Percentiles rank a stretch among this genome's conserved stretches.
Conservation (phyloP, 1,284 basidiomycete genomes). For the Psilocybe mexicana region DNA sequence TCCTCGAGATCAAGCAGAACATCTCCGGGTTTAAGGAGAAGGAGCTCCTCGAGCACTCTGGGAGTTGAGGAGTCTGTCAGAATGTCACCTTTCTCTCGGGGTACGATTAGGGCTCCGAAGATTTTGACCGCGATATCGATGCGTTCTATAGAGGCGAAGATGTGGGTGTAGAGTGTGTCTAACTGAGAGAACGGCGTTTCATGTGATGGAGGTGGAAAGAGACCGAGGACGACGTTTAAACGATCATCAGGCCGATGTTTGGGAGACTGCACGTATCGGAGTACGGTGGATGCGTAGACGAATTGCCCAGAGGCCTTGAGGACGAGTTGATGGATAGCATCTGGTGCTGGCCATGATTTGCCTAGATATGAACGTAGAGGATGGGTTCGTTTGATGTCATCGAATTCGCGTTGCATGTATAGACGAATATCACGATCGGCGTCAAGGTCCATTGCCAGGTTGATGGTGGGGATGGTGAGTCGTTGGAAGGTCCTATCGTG, state of each 20-base stretch:
- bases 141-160: slow-evolving; percentile 23
- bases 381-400: slow-evolving; percentile 11
- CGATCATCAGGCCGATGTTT: slow-evolving; percentile 17
- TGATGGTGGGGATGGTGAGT: slow-evolving; percentile 6
- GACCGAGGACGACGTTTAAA: slow-evolving; percentile 14
- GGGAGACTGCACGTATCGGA: slow-evolving; percentile 18
- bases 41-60: slow-evolving; percentile 1
- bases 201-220: slow-evolving; percentile 3
- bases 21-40: slow-evolving; percentile 4
- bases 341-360: slow-evolving; percentile 15
- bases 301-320: slow-evolving; percentile 22
- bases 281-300: slow-evolving; percentile 22
- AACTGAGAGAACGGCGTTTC: slow-evolving; percentile 21
- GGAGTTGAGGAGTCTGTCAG: slow-evolving; percentile 1
- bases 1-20: slow-evolving; percentile 3
- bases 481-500: slow-evolving; percentile 9
- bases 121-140: background rate
- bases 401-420: slow-evolving; percentile 16
- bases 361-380: slow-evolving; percentile 5
- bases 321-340: slow-evolving; percentile 11
- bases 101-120: slow-evolving; percentile 9
- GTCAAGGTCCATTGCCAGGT: slow-evolving; percentile 12
- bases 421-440: slow-evolving; percentile 14
- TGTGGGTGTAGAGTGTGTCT: slow-evolving; percentile 21
- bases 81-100: slow-evolving; percentile 4